A percentile compares a stretch with the other conserved stretches of the same genome.
phyloP scores from a whole-genome alignment of 2,329 filamentous ascomycete species.

The Apiospora koreana region DNA sequence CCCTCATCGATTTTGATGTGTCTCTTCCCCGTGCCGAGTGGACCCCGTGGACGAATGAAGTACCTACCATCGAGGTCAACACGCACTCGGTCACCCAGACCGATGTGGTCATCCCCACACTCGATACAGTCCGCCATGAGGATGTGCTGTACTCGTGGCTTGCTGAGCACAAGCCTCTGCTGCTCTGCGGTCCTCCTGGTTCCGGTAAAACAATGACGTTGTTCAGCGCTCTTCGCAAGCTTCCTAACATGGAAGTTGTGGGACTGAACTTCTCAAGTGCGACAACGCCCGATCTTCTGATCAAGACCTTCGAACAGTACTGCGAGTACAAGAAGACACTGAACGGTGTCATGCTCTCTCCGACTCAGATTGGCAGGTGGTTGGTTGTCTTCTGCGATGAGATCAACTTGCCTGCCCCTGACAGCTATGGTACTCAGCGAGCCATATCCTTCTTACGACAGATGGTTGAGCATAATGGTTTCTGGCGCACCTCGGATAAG shows the following conservation, averaged over 20 bases:
- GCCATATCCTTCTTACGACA: conserved; percentile 97
- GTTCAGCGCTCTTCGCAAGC: conserved; percentile 93
- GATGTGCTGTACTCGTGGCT: conserved; percentile 99
- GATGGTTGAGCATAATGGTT: conserved; percentile 97
- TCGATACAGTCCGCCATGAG: conserved; percentile 96
- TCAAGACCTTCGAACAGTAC: conserved; percentile 99
- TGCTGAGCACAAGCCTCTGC: conserved; percentile 93
- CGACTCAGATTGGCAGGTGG: conserved; percentile 96
- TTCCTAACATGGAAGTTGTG: conserved; percentile 98
- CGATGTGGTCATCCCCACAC: conserved; percentile 95
- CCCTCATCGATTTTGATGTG: conserved; percentile 95
- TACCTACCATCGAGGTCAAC: conserved; percentile 93
- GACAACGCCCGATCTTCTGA: conserved; percentile 93
- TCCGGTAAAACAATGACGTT: conserved; percentile 99
- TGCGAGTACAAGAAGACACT: conserved; percentile 99
- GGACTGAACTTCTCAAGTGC: conserved; percentile 99
- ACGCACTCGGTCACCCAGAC: conserved; percentile 98
- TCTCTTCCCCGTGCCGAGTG: conserved; percentile 84
- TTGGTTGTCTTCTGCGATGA: conserved; percentile 99
- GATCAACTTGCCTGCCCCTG: conserved; percentile 96
- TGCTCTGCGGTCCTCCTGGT: conserved; percentile 95
- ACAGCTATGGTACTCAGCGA: conserved; percentile 95
- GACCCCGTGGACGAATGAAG: conserved; percentile 91
- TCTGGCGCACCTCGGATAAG: conserved; percentile 97
- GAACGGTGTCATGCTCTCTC: conserved; percentile 92